Evolutionary conservation across 2,329 filamentous ascomycete genomes (phyloP), one percentile per base, ranked within the genome.

Genomic region (Leptographium flavum): DNA sequence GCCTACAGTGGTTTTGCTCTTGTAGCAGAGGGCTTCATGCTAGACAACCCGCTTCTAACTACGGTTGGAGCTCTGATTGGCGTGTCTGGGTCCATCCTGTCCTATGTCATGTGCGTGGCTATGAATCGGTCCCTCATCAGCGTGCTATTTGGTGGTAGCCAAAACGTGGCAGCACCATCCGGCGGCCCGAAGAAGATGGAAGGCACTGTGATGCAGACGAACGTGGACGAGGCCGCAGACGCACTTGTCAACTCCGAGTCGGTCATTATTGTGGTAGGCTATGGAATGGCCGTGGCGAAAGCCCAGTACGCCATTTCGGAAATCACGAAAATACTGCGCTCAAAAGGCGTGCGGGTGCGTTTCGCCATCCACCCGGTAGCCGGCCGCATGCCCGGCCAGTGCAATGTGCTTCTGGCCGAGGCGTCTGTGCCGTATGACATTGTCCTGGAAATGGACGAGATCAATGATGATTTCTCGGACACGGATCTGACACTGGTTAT

Each of bases 81-180:
- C 38, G 85, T 92, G 2, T 88, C 82, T 13, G 87, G 87, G 45
- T 92, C 84, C 0, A 93, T 94, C 50, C 73, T 94, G 6, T 92
- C 85, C 0, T 90, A 90, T 60, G 83, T 92, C 53, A 79, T 76
- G 72, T 94, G 87, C 53, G 80, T 88, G 4, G 87, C 86, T 17
- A 94, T 94, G 87, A 94, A 94, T 53, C 75, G 87, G 13, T 87
- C 83, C 0, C 69, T 94, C n/a, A 83, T 81, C 2, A 94, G 94
- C 51, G 87, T 94, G 0, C 67, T 94, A 0, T 94, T 94, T 52
- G 87, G 87, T 15, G 87, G 87, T 19, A 82, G 88, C 52, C 33
- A 43, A 8, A 35, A 42, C 8, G 27, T 17, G 1, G 69, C 82
- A 0, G 68, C 80, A 0, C 73, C 80, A 0, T 66, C 73, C 0